phyloP scores from a whole-genome alignment of 78 protist species.

The slime mould (Dictyostelium discoideum) region dicty_2.7 NC_007091.3:4088501-4089000 shows the following conservation, averaged over 20 bases:
- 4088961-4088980: slow-evolving; percentile 6
- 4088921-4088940: slow-evolving; percentile 2
- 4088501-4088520: neutral
- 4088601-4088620: neutral
- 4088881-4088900: slow-evolving; percentile 43
- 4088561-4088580: neutral
- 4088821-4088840: slow-evolving; percentile 3
- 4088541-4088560: slow-evolving; percentile 38
- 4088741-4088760: slow-evolving; percentile 62
- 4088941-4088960: slow-evolving; percentile 31
- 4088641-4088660: neutral
- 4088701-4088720: slow-evolving; percentile 13
- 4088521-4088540: neutral
- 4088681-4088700: neutral
- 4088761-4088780: slow-evolving; percentile 37
- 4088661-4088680: neutral
- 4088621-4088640: neutral
- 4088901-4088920: slow-evolving; percentile 24
- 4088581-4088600: neutral
- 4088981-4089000: slow-evolving; percentile 70
- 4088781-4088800: neutral
- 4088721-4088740: slow-evolving; percentile 83
- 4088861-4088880: neutral
- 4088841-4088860: neutral
- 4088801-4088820: neutral